phyloP scores from a whole-genome alignment of 179 eudicot genomes.

The Heliamphora pulchella region DNA sequence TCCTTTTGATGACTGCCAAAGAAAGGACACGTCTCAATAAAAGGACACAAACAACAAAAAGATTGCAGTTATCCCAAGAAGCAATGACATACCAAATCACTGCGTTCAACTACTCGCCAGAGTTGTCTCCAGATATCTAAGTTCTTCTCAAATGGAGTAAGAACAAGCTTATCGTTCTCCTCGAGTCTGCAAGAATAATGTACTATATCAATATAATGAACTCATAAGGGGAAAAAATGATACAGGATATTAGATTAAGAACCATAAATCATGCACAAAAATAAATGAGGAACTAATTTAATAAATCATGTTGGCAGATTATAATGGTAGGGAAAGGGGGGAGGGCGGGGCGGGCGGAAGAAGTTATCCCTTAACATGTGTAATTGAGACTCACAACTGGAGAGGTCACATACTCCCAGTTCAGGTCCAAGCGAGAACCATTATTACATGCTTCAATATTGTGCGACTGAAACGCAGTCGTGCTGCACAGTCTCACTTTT shows the following conservation, averaged over 20 bases:
- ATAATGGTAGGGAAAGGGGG: not conserved
- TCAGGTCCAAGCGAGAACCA: conserved; percentile 3
- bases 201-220: not conserved
- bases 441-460: conserved; percentile 13
- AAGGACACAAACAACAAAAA: not conserved
- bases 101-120: conserved; percentile 98
- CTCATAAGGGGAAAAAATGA: not conserved
- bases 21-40: not conserved
- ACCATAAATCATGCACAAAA: not conserved
- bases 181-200: conserved; percentile 48
- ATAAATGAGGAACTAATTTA: not conserved
- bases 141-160: conserved; percentile 97
- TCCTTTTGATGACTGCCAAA: not conserved
- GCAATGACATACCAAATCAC: conserved; percentile 66
- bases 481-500: not conserved
- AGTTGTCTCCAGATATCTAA: conserved; percentile 98
- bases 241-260: not conserved
- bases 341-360: no score
- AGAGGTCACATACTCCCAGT: conserved; percentile 1
- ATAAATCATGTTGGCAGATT: not conserved
- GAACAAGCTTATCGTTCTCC: conserved; percentile 87
- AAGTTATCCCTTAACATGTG: not conserved
- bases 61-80: conserved; percentile 1
- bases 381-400: not conserved
- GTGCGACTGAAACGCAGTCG: not conserved